phyloP scores from a whole-genome alignment of 108 stramenopile species.

The Craspedostauros australis region DNA sequence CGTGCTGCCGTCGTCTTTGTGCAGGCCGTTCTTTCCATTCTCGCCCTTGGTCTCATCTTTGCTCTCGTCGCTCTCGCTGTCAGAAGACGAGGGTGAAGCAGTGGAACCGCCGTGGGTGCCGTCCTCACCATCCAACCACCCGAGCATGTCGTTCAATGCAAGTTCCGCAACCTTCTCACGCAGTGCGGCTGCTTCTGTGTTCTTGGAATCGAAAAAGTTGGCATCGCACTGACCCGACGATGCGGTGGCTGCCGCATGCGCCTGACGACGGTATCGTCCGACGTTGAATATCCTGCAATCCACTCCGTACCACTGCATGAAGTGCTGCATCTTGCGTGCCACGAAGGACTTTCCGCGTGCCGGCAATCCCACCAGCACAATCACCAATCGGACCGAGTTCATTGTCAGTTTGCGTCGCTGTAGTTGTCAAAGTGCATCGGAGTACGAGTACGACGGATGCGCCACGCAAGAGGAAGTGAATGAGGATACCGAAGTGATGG shows the following conservation, averaged over 20 bases:
- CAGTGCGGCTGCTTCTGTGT: constrained; percentile 51
- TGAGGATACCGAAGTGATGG: neutral
- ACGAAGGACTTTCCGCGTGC: constrained; percentile 90
- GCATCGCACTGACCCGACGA: constrained; percentile 57
- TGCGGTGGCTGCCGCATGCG: constrained; percentile 29
- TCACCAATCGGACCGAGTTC: constrained; percentile 58
- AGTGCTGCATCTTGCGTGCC: constrained; percentile 74
- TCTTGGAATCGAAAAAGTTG: constrained; percentile 78
- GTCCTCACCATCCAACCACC: constrained; percentile 69
- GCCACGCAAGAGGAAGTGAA: constrained; percentile 1
- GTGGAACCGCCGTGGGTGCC: too few relatives aligned
- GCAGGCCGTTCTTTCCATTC: neutral
- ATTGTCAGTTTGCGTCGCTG: constrained; percentile 69
- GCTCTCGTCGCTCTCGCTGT: constrained; percentile 16
- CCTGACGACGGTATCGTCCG: constrained; percentile 80
- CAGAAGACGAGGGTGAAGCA: too few relatives aligned
- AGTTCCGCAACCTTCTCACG: constrained; percentile 61
- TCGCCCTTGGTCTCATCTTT: constrained; percentile 4
- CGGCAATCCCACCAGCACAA: constrained; percentile 82
- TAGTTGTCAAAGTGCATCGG: constrained; percentile 2
- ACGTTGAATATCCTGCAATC: constrained; percentile 86
- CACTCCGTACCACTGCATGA: constrained; percentile 74
- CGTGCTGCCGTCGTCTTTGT: neutral
- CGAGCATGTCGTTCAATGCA: constrained; percentile 73
- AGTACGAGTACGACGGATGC: constrained; percentile 4